phyloP scores from a whole-genome alignment of 164 flowering plant genomes.

The Litsea cubeba region DNA sequence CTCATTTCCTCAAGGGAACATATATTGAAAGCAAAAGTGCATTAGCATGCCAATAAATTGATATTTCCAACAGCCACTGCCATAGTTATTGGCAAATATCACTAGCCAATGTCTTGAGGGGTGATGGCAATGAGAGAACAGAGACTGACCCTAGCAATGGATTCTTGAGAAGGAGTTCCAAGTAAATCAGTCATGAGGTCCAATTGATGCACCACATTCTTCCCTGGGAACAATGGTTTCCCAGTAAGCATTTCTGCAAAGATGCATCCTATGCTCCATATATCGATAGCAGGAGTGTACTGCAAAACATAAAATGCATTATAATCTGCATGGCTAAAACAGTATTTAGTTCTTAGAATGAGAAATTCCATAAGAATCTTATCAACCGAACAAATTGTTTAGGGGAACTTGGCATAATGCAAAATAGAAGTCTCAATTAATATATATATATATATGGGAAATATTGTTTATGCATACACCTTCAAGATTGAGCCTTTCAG shows the following conservation, averaged over 20 bases:
- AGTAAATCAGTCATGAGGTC: conserved; percentile 82
- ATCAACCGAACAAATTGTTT: too few species aligned
- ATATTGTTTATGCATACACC: too few species aligned
- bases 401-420: too few species aligned
- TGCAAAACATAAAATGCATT: conserved; percentile 32
- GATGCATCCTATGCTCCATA: conserved; percentile 95
- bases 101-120: not conserved
- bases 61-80: not conserved
- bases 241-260: conserved; percentile 81
- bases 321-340: conserved; percentile 2
- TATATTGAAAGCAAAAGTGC: not conserved
- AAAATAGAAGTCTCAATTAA: too few species aligned
- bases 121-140: conserved; percentile 18
- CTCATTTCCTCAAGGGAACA: not conserved
- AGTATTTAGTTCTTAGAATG: not conserved
- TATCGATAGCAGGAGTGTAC: conserved; percentile 89
- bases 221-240: conserved; percentile 79
- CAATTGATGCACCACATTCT: conserved; percentile 75
- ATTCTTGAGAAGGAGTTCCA: conserved; percentile 62
- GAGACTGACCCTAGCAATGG: conserved; percentile 58
- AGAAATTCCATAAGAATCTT: not conserved
- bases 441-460: too few species aligned
- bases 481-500: too few species aligned
- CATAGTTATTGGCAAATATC: conserved; percentile 42
- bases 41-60: not conserved